Conservation (phyloP, 1,139 yeast species). For the Zygosaccharomyces sapae region DNA sequence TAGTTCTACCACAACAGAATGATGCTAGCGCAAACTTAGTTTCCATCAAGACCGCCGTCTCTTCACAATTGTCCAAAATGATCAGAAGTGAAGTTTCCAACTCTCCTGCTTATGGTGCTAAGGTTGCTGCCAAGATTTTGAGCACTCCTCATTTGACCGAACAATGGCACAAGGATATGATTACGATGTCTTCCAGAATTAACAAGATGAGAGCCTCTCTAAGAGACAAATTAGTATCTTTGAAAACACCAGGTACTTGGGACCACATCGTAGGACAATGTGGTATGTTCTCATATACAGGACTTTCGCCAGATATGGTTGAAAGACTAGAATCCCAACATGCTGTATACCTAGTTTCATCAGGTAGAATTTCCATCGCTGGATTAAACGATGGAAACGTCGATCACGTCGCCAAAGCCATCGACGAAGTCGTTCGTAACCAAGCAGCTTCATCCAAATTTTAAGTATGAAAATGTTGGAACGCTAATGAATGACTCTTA, state of each 20-base stretch:
- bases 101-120: constrained; percentile 96
- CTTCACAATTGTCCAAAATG: constrained; percentile 73
- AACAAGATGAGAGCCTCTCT: constrained; percentile 68
- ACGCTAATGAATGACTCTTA: neutral
- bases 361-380: constrained; percentile 92
- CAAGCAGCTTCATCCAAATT: constrained; percentile 32
- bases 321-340: constrained; percentile 70
- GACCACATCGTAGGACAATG: constrained; percentile 86
- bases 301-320: constrained; percentile 75
- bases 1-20: constrained; percentile 47
- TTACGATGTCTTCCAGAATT: constrained; percentile 86
- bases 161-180: constrained; percentile 84
- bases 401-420: constrained; percentile 72
- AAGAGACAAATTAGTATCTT: constrained; percentile 54
- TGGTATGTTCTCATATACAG: constrained; percentile 97
- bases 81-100: constrained; percentile 84
- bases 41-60: constrained; percentile 45
- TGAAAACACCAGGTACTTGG: constrained; percentile 88
- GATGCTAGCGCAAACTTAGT: constrained; percentile 37
- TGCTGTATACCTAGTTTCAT: constrained; percentile 70
- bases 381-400: constrained; percentile 84
- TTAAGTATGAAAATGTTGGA: neutral
- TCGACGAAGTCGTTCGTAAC: constrained; percentile 69
- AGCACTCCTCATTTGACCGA: constrained; percentile 57
- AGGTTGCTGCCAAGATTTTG: constrained; percentile 77